phyloP scores from a whole-genome alignment of 768 basidiomycete genomes.

The Lactifluus hygrophoroides region DNA sequence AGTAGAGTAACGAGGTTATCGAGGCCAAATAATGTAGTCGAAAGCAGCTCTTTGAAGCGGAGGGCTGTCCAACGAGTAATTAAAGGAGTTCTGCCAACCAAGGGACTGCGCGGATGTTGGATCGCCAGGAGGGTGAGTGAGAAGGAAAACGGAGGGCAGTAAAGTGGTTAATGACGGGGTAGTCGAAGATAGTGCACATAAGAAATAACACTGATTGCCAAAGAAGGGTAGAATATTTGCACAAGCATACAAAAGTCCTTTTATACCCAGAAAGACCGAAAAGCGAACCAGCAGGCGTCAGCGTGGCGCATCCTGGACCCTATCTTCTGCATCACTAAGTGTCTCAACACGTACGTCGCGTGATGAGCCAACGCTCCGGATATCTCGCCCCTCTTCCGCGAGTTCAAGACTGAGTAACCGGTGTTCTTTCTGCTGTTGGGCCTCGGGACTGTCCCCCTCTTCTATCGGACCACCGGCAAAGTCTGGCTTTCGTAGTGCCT shows the following conservation, averaged over 20 bases:
- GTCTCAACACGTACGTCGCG: constrained; percentile 75
- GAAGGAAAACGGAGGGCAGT: not conserved
- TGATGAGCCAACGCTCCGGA: constrained; percentile 73
- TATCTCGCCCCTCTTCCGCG: constrained; percentile 85
- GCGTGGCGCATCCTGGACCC: constrained; percentile 22
- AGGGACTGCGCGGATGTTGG: not conserved
- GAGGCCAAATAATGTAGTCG: constrained; percentile 3
- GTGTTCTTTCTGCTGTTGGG: constrained; percentile 29
- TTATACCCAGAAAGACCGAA: constrained; percentile 14
- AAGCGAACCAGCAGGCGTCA: not conserved
- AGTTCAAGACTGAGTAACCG: constrained; percentile 61
- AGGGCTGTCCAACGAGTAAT: constrained; percentile 13
- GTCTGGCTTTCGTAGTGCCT: constrained; percentile 82
- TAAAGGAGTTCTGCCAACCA: constrained; percentile 6
- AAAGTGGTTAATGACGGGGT: constrained; percentile 10
- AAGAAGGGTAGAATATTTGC: constrained; percentile 18
- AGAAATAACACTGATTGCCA: constrained; percentile 16
- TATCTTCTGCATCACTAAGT: constrained; percentile 40
- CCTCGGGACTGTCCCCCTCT: constrained; percentile 59
- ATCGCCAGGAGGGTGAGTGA: not conserved
- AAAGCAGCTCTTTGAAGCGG: constrained; percentile 7
- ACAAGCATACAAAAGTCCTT: constrained; percentile 17
- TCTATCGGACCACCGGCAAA: constrained; percentile 64
- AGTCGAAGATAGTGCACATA: constrained; percentile 16
- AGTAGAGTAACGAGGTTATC: constrained; percentile 8